A percentile compares a stretch with the other conserved stretches of the same genome.
phyloP scores from a whole-genome alignment of 352 stramenopile species.

The Phytophthora idaei region DNA sequence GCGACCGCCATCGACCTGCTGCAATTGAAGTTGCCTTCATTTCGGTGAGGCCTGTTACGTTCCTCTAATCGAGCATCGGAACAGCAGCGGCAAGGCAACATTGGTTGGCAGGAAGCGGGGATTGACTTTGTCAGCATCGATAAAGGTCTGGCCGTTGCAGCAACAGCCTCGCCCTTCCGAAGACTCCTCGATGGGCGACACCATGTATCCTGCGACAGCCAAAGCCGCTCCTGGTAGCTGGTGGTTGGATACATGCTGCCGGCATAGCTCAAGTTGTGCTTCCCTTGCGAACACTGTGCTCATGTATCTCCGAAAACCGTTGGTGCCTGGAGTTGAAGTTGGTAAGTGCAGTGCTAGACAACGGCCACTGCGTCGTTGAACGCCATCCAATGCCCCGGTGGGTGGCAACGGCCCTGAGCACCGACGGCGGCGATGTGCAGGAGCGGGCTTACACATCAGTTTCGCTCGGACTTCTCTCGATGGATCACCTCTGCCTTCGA shows the following conservation, averaged over 20 bases:
- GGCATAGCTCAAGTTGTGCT: neutral
- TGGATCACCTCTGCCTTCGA: slow-evolving; percentile 30
- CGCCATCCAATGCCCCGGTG: neutral
- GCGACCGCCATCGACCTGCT: neutral
- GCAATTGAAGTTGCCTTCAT: neutral
- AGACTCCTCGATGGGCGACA: slow-evolving; percentile 5
- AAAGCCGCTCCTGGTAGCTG: slow-evolving; percentile 17
- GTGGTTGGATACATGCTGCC: slow-evolving; percentile 19
- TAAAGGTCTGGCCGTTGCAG: neutral
- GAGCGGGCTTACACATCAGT: neutral
- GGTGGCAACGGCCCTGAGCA: neutral
- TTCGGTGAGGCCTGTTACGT: slow-evolving; percentile 2
- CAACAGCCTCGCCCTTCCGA: too few relatives aligned
- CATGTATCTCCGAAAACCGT: neutral
- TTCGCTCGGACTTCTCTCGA: slow-evolving; percentile 11
- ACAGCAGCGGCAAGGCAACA: neutral
- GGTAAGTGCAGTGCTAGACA: neutral
- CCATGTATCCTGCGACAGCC: slow-evolving; percentile 26
- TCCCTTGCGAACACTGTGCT: neutral
- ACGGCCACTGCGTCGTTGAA: slow-evolving; percentile 10
- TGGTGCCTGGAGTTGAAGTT: too few relatives aligned
- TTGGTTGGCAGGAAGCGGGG: neutral
- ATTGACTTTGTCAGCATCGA: neutral
- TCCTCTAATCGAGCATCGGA: slow-evolving; percentile 8
- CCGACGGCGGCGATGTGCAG: too few relatives aligned